Base-by-base conservation (phyloP, 2,329 filamentous ascomycete species). In the Colletotrichum sp. region DNA sequence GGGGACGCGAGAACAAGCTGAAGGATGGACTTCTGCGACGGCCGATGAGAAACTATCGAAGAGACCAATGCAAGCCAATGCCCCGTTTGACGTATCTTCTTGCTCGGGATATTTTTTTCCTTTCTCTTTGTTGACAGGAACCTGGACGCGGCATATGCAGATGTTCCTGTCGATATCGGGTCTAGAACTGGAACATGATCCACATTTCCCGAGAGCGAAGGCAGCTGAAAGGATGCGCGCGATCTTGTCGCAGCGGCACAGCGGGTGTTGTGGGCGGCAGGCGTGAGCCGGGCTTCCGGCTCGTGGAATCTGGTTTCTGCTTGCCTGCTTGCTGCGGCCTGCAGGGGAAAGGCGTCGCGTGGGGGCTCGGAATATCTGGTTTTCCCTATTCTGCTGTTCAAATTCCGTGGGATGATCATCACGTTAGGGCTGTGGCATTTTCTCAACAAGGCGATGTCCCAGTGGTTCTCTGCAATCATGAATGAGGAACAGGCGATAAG, bases 231-330 rank as follows among this genome's bases (percentile, higher is more conserved):
- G 32, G 48, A 18, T 14, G 18, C 39, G 39, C 68, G 39, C 68
- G 72, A 68, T 75, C 67, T 34, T 32, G 64, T 69, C 24, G 30
- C 16, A 13, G 52, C 14, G 8, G 64, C n/a, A 36, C 55, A 39
- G 9, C 26, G 57, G 32, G 26, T 26, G 59, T 73, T 36, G 70
- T 75, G 21, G 43, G 52, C 69, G 63, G 39, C 57, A 24, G 34
- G 64, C 59, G 26, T 59, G 26, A 73, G 64, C 72, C 67, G 72
- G 68, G n/a, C 68, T 66, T 71, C 64, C 73, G 73, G 70, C 64
- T 68, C 69, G 55, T 48, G 63, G 55, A 52, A 34, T 34, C 36
- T 43, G 30, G 16, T 57, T 21, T 60, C 57, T 21, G 26, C 26
- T 32, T 16, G 16, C 57, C 14, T 30, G 57, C 59, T 61, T 7